These are phyloP conservation scores for Luvunga scandens DNA, from an alignment of 345 rosid genomes.

Conservation along the genomic window DNA sequence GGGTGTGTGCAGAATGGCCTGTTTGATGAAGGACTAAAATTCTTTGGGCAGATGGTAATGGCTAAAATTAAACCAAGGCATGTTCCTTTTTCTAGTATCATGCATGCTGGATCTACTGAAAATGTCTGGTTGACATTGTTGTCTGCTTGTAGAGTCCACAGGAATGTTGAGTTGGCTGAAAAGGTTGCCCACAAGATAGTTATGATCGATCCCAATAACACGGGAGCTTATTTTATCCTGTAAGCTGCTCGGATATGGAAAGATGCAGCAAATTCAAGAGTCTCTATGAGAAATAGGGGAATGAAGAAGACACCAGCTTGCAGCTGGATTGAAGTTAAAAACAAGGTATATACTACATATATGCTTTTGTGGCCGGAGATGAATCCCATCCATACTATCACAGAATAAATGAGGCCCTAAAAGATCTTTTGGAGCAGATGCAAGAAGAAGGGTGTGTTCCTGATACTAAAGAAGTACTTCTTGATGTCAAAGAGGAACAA, in stretches of 20 bases:
- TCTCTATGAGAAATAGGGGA: conserved; percentile 49
- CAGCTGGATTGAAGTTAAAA: conserved; percentile 80
- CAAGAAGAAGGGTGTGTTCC: conserved; percentile 73
- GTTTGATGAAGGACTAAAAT: conserved; percentile 56
- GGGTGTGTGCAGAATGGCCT: conserved; percentile 70
- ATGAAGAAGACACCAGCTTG: conserved; percentile 63
- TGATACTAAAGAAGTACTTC: conserved; percentile 61
- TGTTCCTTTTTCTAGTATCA: conserved; percentile 65
- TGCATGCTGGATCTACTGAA: conserved; percentile 48
- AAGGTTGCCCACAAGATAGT: conserved; percentile 54
- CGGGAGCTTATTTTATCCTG: conserved; percentile 72
- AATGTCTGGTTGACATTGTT: conserved; percentile 69
- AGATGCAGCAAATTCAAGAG: conserved; percentile 53
- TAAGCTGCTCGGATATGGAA: conserved; percentile 64
- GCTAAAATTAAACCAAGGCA: conserved; percentile 52
- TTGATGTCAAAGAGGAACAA: conserved; percentile 74
- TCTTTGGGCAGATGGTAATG: conserved; percentile 59
- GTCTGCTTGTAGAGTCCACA: conserved; percentile 72
- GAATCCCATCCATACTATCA: conserved; percentile 54
- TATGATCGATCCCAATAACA: conserved; percentile 56
- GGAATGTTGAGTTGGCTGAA: conserved; percentile 71
- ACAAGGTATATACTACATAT: conserved; percentile 27
- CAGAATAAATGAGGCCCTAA: conserved; percentile 44
- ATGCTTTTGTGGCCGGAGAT: conserved; percentile 71
- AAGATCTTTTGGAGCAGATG: conserved; percentile 52